A percentile compares a stretch with the other conserved stretches of the same genome.
Evolutionary conservation across 2,329 filamentous ascomycete genomes (phyloP).

Genomic region (Neurospora crassa): DNA sequence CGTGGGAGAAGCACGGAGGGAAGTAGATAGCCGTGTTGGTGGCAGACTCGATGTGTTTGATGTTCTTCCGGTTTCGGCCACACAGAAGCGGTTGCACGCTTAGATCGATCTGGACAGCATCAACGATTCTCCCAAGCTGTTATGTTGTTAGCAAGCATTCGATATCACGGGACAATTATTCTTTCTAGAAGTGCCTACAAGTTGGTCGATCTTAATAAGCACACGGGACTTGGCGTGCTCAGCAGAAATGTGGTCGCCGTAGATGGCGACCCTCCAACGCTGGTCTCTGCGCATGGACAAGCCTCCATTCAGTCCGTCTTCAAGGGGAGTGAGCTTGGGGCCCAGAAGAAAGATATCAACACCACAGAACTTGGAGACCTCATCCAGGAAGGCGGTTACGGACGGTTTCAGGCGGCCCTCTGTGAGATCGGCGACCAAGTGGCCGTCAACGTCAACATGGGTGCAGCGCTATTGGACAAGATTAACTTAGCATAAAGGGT

Average conservation of each 20-base stretch:
- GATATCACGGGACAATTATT: background rate
- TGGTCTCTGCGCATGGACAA: conserved; percentile 79
- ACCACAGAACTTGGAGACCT: conserved; percentile 78
- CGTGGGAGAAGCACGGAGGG: conserved; percentile 81
- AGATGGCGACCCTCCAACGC: conserved; percentile 86
- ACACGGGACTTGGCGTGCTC: conserved; percentile 96
- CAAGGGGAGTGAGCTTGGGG: conserved; percentile 74
- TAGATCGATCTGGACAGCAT: conserved; percentile 72
- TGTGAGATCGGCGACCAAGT: conserved; percentile 69
- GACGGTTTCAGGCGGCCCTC: conserved; percentile 61
- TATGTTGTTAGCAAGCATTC: conserved; percentile 23
- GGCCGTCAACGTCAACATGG: conserved; percentile 85
- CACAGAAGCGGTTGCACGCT: conserved; percentile 88
- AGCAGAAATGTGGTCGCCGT: conserved; percentile 86
- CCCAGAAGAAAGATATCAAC: conserved; percentile 95
- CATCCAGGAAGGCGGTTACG: conserved; percentile 77
- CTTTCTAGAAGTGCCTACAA: conserved; percentile 44
- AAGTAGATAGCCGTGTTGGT: conserved; percentile 98
- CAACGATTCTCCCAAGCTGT: conserved; percentile 64
- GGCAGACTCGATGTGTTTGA: conserved; percentile 92
- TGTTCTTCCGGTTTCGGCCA: conserved; percentile 90
- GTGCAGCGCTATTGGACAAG: conserved; percentile 64
- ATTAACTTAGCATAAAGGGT: conserved; percentile 21
- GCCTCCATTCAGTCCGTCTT: conserved; percentile 65
- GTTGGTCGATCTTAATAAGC: conserved; percentile 92